Evolutionary conservation across 176 grass and related monocot genomes (phyloP).

Genomic region (Eleusine indica): DNA sequence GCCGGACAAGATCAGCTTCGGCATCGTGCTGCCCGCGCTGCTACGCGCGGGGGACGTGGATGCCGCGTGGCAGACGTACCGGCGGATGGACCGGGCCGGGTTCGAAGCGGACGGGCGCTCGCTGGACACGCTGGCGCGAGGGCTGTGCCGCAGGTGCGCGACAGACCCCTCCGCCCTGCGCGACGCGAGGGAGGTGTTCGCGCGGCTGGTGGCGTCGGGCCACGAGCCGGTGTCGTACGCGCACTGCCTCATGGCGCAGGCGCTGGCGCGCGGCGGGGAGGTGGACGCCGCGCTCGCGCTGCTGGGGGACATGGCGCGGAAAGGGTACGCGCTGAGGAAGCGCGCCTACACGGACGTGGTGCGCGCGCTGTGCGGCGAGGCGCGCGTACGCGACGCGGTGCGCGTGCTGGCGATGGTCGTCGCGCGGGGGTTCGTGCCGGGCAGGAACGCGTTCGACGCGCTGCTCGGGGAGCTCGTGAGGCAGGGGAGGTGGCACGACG

Average conservation of each 20-base stretch:
- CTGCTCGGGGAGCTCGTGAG: slow-evolving; percentile 59
- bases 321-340: slow-evolving; percentile 67
- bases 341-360: slow-evolving; percentile 81
- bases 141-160: slow-evolving; percentile 66
- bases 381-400: slow-evolving; percentile 64
- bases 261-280: slow-evolving; percentile 75
- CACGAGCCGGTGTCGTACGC: slow-evolving; percentile 73
- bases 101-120: slow-evolving; percentile 62
- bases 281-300: slow-evolving; percentile 63
- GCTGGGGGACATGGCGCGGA: slow-evolving; percentile 70
- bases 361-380: slow-evolving; percentile 63
- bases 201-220: slow-evolving; percentile 41
- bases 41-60: slow-evolving; percentile 56
- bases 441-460: slow-evolving; percentile 73
- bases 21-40: slow-evolving; percentile 69
- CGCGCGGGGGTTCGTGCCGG: slow-evolving; percentile 60
- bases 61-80: slow-evolving; percentile 66
- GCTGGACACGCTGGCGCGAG: slow-evolving; percentile 74
- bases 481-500: slow-evolving; percentile 62
- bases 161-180: slow-evolving; percentile 41
- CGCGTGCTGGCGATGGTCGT: slow-evolving; percentile 67
- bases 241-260: slow-evolving; percentile 89
- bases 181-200: slow-evolving; percentile 64
- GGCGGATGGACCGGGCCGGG: slow-evolving; percentile 63
- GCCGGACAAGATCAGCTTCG: slow-evolving; percentile 71